phyloP scores from a whole-genome alignment of 306 rosid genomes.

The Corylus heterophylla region DNA sequence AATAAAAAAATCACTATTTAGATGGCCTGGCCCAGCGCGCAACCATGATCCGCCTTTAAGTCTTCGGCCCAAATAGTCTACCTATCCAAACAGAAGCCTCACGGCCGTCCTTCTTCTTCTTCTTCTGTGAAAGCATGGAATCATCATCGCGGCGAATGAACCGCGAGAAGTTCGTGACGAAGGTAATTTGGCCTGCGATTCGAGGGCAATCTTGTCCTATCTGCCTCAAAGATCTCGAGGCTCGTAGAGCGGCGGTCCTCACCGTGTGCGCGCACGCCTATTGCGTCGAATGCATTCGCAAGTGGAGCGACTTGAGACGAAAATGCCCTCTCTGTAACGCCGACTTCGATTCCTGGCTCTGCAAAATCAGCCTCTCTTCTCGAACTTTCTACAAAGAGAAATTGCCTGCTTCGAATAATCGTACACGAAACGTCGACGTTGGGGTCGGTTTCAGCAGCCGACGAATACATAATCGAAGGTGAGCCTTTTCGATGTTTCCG shows the following conservation, averaged over 20 bases:
- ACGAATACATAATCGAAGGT: slow-evolving; percentile 20
- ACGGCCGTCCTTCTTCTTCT: not conserved
- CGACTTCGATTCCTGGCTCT: slow-evolving; percentile 53
- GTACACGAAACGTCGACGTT: not conserved
- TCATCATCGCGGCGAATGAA: slow-evolving; percentile 9
- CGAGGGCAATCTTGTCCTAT: slow-evolving; percentile 50
- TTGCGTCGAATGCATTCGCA: slow-evolving; percentile 51
- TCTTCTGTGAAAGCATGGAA: slow-evolving; percentile 18
- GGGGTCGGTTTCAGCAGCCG: slow-evolving; percentile 4
- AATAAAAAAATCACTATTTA: too few species aligned
- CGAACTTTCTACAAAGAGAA: slow-evolving; percentile 34
- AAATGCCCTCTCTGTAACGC: slow-evolving; percentile 66
- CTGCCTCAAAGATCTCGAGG: slow-evolving; percentile 38
- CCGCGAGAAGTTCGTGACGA: slow-evolving; percentile 32
- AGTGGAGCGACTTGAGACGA: slow-evolving; percentile 53
- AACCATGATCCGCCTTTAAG: not conserved
- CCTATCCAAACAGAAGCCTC: not conserved
- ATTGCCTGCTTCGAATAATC: slow-evolving; percentile 19
- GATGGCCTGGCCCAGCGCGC: not conserved
- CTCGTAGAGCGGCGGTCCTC: slow-evolving; percentile 44
- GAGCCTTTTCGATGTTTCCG: slow-evolving; percentile 9
- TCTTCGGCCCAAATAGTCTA: not conserved
- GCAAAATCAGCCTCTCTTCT: slow-evolving; percentile 34
- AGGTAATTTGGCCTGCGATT: slow-evolving; percentile 46
- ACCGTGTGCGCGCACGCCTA: slow-evolving; percentile 47